Evolutionary conservation across 106 monocot genomes (phyloP).

Genomic region (Apostasia shenzhenica): DNA sequence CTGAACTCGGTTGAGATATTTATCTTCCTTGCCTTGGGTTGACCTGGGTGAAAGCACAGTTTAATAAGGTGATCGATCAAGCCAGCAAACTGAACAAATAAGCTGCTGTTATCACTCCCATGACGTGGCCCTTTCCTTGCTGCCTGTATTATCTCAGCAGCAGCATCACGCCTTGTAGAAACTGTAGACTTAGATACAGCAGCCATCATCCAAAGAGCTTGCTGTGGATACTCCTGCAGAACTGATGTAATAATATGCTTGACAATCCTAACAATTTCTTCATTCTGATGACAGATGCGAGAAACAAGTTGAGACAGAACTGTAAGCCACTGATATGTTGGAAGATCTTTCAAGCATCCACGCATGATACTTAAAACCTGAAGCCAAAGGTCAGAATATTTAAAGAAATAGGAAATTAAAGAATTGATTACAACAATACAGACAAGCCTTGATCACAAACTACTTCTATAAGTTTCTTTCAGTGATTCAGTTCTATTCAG

Average conservation of each 20-base stretch:
- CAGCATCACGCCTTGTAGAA: slow-evolving; percentile 90
- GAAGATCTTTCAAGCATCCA: slow-evolving; percentile 93
- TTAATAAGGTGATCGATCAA: slow-evolving; percentile 87
- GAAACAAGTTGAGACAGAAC: slow-evolving; percentile 93
- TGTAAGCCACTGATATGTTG: slow-evolving; percentile 95
- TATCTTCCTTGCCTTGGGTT: slow-evolving; percentile 69
- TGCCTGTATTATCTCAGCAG: slow-evolving; percentile 87
- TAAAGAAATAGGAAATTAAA: not conserved
- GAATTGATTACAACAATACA: not conserved
- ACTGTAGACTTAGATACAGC: slow-evolving; percentile 95
- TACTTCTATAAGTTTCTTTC: too few relatives aligned
- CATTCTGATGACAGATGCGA: slow-evolving; percentile 92
- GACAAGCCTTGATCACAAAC: too few relatives aligned
- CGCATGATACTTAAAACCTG: slow-evolving; percentile 87
- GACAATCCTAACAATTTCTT: slow-evolving; percentile 75
- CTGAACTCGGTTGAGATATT: slow-evolving; percentile 94
- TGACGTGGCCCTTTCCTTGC: slow-evolving; percentile 62
- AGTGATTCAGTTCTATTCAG: too few relatives aligned
- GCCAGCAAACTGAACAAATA: slow-evolving; percentile 80
- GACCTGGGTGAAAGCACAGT: slow-evolving; percentile 88
- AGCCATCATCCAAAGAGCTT: slow-evolving; percentile 99
- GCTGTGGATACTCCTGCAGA: slow-evolving; percentile 85
- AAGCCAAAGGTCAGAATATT: slow-evolving; percentile 4
- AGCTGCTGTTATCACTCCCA: slow-evolving; percentile 43
- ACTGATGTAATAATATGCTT: slow-evolving; percentile 92